phyloP scores from a whole-genome alignment of 495 filamentous ascomycete species.

The Aspergillus cristatus region DNA sequence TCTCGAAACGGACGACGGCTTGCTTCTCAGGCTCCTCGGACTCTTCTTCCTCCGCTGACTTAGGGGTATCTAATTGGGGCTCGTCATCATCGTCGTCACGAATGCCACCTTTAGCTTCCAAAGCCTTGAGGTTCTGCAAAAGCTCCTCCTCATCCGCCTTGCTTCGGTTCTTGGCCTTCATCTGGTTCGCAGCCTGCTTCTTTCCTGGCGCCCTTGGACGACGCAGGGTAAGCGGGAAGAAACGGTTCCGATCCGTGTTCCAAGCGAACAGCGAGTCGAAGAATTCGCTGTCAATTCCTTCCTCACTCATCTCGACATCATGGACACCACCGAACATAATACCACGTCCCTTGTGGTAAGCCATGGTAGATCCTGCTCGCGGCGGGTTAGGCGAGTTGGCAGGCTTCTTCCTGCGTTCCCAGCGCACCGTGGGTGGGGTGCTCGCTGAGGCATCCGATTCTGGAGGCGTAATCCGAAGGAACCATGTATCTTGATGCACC shows the following conservation, averaged over 20 bases:
- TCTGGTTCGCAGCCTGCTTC: constrained; percentile 46
- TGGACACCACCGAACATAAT: constrained; percentile 93
- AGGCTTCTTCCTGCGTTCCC: constrained; percentile 89
- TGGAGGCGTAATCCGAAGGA: constrained; percentile 71
- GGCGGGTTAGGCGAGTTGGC: constrained; percentile 78
- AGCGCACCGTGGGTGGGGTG: constrained; percentile 62
- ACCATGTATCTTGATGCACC: constrained; percentile 92
- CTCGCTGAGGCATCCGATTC: constrained; percentile 48
- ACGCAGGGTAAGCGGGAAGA: constrained; percentile 73
- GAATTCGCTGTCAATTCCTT: constrained; percentile 93
- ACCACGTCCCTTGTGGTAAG: constrained; percentile 83
- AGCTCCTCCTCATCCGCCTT: constrained; percentile 87
- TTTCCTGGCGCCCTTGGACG: constrained; percentile 54
- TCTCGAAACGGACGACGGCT: constrained; percentile 50
- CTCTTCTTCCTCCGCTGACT: constrained; percentile 49
- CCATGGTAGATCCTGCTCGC: constrained; percentile 83
- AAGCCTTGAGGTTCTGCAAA: constrained; percentile 67
- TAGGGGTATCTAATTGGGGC: constrained; percentile 29
- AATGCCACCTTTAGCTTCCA: constrained; percentile 59
- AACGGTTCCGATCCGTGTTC: constrained; percentile 90
- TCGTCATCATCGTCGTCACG: constrained; percentile 47
- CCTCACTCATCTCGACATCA: constrained; percentile 87
- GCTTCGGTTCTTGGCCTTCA: constrained; percentile 55
- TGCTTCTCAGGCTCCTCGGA: constrained; percentile 42
- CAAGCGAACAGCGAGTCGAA: constrained; percentile 84